phyloP scores from a whole-genome alignment of 2,329 filamentous ascomycete species.

The Monilinia polystroma region DNA sequence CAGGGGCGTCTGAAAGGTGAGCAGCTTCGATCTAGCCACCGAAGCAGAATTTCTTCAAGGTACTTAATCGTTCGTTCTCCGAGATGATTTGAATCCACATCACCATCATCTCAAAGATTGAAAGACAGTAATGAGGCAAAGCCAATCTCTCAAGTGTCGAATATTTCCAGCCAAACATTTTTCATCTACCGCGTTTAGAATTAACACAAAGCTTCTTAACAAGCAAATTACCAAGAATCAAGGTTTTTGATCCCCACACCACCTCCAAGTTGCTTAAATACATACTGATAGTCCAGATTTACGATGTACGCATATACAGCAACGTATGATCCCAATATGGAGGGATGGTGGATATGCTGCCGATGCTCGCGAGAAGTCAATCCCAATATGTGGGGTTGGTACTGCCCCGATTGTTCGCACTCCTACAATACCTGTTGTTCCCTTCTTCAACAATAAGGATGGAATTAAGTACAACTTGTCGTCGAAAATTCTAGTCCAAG shows the following conservation, averaged over 20 bases:
- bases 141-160: not conserved
- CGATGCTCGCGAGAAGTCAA: conserved; percentile 25
- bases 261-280: too few relatives aligned
- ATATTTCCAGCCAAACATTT: not conserved
- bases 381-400: not conserved
- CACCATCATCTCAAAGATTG: not conserved
- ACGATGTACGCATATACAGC: not conserved
- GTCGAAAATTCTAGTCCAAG: not conserved
- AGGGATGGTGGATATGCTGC: conserved; percentile 30
- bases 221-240: not conserved
- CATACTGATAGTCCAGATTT: not conserved
- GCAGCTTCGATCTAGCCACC: not conserved
- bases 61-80: not conserved
- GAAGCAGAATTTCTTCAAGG: not conserved
- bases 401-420: conserved; percentile 31
- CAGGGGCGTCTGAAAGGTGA: not conserved
- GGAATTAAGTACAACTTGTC: not conserved
- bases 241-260: not conserved
- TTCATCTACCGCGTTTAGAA: not conserved
- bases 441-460: not conserved
- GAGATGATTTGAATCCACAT: not conserved
- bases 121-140: not conserved
- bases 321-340: not conserved
- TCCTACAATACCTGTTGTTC: conserved; percentile 9
- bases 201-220: not conserved